These are phyloP conservation scores for Aegilops bicornis DNA, from an alignment of 176 grass and related monocot species.

Conservation along the genomic window DNA sequence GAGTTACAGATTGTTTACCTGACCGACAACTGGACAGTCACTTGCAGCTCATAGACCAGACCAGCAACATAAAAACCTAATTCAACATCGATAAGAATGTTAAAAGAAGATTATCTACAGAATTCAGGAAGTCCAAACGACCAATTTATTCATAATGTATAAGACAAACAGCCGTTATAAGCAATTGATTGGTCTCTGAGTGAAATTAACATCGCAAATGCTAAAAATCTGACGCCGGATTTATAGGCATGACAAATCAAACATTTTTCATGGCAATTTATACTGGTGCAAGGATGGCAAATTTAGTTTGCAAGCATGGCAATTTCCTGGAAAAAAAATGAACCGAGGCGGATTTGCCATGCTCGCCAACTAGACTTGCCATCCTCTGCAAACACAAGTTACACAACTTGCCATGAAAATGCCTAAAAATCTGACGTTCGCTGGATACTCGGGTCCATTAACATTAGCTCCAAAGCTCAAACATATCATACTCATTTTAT, in stretches of 20 bases:
- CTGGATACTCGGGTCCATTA: no score
- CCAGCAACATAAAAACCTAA: not conserved
- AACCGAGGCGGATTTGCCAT: no score
- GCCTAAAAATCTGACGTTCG: no score
- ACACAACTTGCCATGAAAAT: no score
- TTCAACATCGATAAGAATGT: not conserved
- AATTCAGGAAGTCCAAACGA: not conserved
- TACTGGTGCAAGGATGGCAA: no score
- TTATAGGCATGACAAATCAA: no score
- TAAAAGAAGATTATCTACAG: not conserved
- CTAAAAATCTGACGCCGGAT: no score
- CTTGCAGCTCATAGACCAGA: not conserved
- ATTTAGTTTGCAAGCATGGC: no score
- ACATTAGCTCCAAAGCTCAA: not conserved
- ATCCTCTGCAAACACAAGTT: no score
- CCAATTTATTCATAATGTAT: not conserved
- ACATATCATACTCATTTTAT: not conserved
- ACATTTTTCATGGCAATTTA: no score
- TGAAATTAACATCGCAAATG: not conserved
- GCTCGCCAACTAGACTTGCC: no score
- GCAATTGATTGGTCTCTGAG: not conserved
- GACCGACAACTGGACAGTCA: not conserved
- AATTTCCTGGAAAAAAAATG: no score
- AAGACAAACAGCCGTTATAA: not conserved
- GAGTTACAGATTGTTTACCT: not conserved